Conservation (phyloP, 139 green algal genomes). For the Yamagishiella unicocca region DNA sequence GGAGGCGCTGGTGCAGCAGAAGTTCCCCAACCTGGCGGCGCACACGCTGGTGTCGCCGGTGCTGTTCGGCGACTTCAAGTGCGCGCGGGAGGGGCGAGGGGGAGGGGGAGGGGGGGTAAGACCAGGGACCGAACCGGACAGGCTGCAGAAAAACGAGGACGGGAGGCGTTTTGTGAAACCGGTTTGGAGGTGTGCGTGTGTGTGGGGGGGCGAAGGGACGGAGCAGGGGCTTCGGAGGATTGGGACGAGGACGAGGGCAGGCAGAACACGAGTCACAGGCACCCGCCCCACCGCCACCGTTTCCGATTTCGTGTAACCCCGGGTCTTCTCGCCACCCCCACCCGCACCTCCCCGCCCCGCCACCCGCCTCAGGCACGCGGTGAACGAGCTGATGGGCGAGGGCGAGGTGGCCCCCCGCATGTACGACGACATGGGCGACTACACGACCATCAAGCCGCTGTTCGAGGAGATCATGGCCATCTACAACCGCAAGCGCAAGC, state of each 20-base stretch:
- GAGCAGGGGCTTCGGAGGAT: no score
- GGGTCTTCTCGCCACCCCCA: not conserved
- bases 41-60: conserved; percentile 73
- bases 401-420: conserved; percentile 60
- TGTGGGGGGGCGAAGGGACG: no score
- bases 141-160: not conserved
- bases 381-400: conserved; percentile 49
- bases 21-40: conserved; percentile 57
- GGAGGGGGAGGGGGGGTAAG: not conserved
- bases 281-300: no score
- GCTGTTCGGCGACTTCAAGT: conserved; percentile 88
- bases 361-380: conserved; percentile 38
- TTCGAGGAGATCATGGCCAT: conserved; percentile 79
- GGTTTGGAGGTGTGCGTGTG: no score
- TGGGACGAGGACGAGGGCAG: not conserved
- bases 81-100: no score
- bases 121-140: no score
- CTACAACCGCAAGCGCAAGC: conserved; percentile 82
- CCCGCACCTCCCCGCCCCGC: not conserved
- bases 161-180: not conserved
- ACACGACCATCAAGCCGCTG: conserved; percentile 74
- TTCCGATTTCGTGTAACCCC: no score
- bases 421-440: conserved; percentile 84
- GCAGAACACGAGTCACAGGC: no score
- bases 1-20: conserved; percentile 58